phyloP scores from a whole-genome alignment of 345 rosid species.

The Boechera retrofracta region DNA sequence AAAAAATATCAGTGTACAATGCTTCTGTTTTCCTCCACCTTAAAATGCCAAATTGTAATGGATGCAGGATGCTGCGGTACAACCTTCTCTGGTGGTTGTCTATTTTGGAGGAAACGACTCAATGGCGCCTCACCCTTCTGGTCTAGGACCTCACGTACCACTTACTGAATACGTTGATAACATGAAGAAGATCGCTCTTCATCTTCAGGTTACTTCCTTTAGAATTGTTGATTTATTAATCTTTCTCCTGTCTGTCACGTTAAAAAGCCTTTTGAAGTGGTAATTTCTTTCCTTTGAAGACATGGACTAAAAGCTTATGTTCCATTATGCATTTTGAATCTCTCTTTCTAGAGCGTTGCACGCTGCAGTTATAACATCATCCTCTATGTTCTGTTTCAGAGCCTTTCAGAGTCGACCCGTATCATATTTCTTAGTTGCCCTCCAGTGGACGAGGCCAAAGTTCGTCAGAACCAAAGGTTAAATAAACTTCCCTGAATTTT shows the following conservation, averaged over 20 bases:
- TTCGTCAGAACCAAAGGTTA: constrained; percentile 67
- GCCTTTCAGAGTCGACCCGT: constrained; percentile 71
- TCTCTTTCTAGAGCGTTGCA: not conserved
- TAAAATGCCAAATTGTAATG: constrained; percentile 13
- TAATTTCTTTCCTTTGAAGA: not conserved
- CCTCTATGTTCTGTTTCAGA: constrained; percentile 50
- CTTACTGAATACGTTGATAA: constrained; percentile 76
- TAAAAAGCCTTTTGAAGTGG: not conserved
- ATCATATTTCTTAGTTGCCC: constrained; percentile 78
- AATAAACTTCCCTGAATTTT: constrained; percentile 20
- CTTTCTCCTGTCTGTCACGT: not conserved
- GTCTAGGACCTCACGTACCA: constrained; percentile 94
- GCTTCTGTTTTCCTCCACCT: not conserved
- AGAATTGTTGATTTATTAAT: not conserved
- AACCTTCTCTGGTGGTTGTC: constrained; percentile 84
- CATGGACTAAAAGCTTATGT: not conserved
- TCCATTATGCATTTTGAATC: not conserved
- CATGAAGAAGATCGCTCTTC: constrained; percentile 78
- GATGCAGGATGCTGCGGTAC: constrained; percentile 67
- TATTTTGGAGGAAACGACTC: constrained; percentile 99
- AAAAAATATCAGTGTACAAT: not conserved
- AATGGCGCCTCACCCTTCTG: constrained; percentile 93
- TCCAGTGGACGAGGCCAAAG: constrained; percentile 86
- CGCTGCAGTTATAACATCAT: not conserved
- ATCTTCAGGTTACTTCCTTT: constrained; percentile 69